Conservation (phyloP, 177 flowering plant species). For the Vitis hybrid region DNA sequence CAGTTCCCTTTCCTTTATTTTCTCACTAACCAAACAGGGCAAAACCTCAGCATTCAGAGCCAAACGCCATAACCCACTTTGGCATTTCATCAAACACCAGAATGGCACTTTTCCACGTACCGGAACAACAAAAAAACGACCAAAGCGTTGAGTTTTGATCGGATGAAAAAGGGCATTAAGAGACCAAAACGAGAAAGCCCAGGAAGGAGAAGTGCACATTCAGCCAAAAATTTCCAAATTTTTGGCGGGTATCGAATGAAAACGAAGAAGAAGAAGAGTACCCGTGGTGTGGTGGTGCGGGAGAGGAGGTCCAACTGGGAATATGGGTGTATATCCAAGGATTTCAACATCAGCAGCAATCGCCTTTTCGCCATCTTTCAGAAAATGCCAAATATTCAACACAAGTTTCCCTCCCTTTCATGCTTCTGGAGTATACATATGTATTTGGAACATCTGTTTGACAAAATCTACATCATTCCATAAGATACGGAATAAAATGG, state of each 20-base stretch:
- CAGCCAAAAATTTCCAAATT: neutral
- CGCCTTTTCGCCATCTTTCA: conserved; percentile 46
- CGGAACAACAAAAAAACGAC: too few species aligned
- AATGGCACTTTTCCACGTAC: too few species aligned
- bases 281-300: conserved; percentile 42
- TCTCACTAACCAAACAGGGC: neutral
- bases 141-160: too few species aligned
- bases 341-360: conserved; percentile 59
- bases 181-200: neutral
- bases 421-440: too few species aligned
- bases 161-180: neutral
- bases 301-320: conserved; percentile 18
- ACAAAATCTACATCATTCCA: too few species aligned
- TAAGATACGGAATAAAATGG: too few species aligned
- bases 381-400: too few species aligned
- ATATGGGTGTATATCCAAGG: conserved; percentile 40
- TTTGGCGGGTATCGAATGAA: neutral
- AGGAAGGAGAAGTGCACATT: neutral
- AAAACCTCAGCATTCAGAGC: neutral
- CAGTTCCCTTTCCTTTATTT: neutral
- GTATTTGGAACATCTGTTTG: too few species aligned
- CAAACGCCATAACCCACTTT: neutral
- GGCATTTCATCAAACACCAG: conserved; percentile 11
- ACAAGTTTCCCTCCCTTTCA: too few species aligned
- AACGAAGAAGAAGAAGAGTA: conserved; percentile 8